Conservation (phyloP, 2,329 filamentous ascomycete genomes). For the Beauveria medogensis region DNA sequence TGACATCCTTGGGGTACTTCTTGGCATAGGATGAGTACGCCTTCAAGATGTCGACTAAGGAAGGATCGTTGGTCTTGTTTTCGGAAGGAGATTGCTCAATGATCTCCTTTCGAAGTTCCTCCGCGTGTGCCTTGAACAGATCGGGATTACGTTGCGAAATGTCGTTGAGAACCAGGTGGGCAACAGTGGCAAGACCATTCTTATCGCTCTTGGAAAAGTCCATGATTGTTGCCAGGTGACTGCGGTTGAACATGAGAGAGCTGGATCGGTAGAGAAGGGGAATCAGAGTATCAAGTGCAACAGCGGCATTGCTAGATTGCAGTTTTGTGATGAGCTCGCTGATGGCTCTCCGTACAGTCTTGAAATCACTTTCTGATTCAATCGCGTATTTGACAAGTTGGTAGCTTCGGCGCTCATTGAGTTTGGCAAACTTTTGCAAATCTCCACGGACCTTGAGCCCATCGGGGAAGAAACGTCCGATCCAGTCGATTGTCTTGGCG, state of each 20-base stretch:
- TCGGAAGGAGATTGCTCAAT: constrained; percentile 70
- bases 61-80: constrained; percentile 57
- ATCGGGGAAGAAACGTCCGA: constrained; percentile 72
- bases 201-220: constrained; percentile 79
- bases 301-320: constrained; percentile 55
- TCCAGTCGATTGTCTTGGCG: constrained; percentile 61
- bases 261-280: constrained; percentile 78
- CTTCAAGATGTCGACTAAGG: constrained; percentile 83
- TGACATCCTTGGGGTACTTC: constrained; percentile 77
- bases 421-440: constrained; percentile 82
- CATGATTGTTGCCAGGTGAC: constrained; percentile 85
- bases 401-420: constrained; percentile 83
- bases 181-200: constrained; percentile 65
- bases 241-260: constrained; percentile 85
- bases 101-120: constrained; percentile 81
- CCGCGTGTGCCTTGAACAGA: constrained; percentile 86
- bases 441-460: constrained; percentile 62
- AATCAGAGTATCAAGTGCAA: constrained; percentile 68
- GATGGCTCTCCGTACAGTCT: constrained; percentile 81
- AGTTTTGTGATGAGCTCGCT: constrained; percentile 82
- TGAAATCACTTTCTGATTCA: constrained; percentile 80
- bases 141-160: constrained; percentile 86
- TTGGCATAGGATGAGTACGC: constrained; percentile 88
- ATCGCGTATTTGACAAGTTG: constrained; percentile 82
- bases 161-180: constrained; percentile 84